Conservation (phyloP, 441 rosid genomes). For the Euphorbia celastroides region DNA sequence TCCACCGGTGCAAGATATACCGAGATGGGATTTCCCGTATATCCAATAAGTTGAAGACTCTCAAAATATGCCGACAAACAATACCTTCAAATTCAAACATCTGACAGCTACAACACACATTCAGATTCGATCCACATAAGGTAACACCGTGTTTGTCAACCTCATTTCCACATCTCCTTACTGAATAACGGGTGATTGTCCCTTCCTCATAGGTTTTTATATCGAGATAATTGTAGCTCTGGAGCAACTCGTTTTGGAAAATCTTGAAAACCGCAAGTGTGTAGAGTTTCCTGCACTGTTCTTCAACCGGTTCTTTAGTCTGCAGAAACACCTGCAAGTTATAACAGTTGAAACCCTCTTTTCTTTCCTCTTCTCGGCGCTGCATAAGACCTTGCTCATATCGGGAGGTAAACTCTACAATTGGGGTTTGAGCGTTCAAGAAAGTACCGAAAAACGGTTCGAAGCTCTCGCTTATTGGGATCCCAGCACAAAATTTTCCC, state of each 20-base stretch:
- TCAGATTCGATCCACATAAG: conserved; percentile 49
- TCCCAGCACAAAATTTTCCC: conserved; percentile 73
- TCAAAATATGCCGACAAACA: conserved; percentile 66
- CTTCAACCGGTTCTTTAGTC: conserved; percentile 75
- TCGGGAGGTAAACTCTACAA: conserved; percentile 50
- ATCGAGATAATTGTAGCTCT: conserved; percentile 50
- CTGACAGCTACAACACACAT: conserved; percentile 71
- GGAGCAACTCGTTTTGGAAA: conserved; percentile 70
- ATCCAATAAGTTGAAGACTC: conserved; percentile 60
- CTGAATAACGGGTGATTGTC: conserved; percentile 52
- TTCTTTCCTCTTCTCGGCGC: conserved; percentile 70
- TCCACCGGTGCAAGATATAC: conserved; percentile 77
- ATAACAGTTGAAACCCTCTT: conserved; percentile 67
- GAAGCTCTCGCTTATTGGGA: conserved; percentile 45
- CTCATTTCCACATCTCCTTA: conserved; percentile 63
- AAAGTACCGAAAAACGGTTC: conserved; percentile 56
- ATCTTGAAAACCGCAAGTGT: conserved; percentile 60
- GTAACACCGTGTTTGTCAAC: conserved; percentile 62
- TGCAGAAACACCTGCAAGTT: conserved; percentile 59
- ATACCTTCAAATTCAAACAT: conserved; percentile 87
- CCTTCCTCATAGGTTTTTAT: conserved; percentile 69
- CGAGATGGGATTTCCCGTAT: conserved; percentile 64
- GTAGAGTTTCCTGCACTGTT: conserved; percentile 67
- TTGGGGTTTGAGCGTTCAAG: conserved; percentile 48
- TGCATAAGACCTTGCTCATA: conserved; percentile 65